Percentiles rank a stretch among this genome's conserved stretches.
These are phyloP conservation scores for Oropetium thomaeum DNA, from an alignment of 176 grass and related monocot genomes.

Conservation along the genomic window DNA sequence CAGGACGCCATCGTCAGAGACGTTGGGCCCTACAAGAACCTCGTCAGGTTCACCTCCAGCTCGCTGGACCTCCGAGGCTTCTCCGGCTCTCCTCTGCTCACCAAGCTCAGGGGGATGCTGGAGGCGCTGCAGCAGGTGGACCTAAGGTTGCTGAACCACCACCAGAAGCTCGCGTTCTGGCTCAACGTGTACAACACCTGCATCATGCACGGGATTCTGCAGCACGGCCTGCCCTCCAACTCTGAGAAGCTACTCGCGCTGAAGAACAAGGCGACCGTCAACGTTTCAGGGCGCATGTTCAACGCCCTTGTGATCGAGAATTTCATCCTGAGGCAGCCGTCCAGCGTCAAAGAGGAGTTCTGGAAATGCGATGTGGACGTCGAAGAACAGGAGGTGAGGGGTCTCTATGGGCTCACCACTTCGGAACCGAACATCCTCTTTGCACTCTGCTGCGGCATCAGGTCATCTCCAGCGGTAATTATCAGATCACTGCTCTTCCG, in stretches of 20 bases:
- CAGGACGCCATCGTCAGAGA: constrained; percentile 70
- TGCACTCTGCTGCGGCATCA: constrained; percentile 73
- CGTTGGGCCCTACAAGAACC: constrained; percentile 92
- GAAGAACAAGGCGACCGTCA: constrained; percentile 63
- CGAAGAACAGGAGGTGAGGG: constrained; percentile 47
- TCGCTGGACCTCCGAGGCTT: constrained; percentile 55
- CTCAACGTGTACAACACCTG: constrained; percentile 89
- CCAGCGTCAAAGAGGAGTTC: constrained; percentile 56
- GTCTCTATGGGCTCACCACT: constrained; percentile 43
- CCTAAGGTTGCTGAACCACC: constrained; percentile 53
- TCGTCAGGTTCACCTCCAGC: constrained; percentile 67
- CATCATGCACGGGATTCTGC: constrained; percentile 90
- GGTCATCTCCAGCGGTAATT: constrained; percentile 90
- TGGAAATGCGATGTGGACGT: constrained; percentile 57
- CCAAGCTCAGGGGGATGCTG: constrained; percentile 62
- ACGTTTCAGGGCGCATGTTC: constrained; percentile 74
- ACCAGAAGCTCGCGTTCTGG: constrained; percentile 90
- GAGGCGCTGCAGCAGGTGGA: constrained; percentile 63
- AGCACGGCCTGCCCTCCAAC: constrained; percentile 75
- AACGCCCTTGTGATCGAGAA: constrained; percentile 71
- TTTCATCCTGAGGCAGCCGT: constrained; percentile 64
- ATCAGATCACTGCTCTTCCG: no score
- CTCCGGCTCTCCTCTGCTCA: constrained; percentile 67
- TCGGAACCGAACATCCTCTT: constrained; percentile 77
- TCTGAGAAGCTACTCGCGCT: constrained; percentile 60